Conservation (phyloP, 1,139 yeast species). For the Maudiozyma humilis region DNA sequence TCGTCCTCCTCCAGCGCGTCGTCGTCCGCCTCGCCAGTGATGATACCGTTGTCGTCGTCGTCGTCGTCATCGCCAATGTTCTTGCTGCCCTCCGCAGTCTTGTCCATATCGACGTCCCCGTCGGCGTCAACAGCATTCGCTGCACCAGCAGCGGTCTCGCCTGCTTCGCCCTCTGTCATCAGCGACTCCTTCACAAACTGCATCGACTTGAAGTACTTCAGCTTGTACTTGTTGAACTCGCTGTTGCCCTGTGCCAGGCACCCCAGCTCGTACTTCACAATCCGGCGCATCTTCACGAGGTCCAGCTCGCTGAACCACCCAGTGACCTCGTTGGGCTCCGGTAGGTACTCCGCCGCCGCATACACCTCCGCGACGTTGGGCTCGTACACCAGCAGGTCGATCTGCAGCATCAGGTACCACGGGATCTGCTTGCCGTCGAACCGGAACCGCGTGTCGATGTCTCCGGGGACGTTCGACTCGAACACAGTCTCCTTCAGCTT, state of each 20-base stretch:
- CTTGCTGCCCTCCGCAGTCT: slow-evolving; percentile 13
- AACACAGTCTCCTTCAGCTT: slow-evolving; percentile 31
- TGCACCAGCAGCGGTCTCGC: slow-evolving; percentile 11
- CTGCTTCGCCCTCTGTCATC: slow-evolving; percentile 26
- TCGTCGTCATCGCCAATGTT: slow-evolving; percentile 20
- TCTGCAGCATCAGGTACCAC: slow-evolving; percentile 60
- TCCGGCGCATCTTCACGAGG: slow-evolving; percentile 54
- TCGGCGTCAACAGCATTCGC: slow-evolving; percentile 25
- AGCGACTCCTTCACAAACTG: slow-evolving; percentile 27
- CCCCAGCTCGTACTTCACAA: slow-evolving; percentile 65
- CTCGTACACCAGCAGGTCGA: slow-evolving; percentile 69
- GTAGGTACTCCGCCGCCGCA: slow-evolving; percentile 35
- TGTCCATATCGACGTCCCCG: slow-evolving; percentile 21
- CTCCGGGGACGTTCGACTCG: slow-evolving; percentile 28
- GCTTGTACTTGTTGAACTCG: slow-evolving; percentile 39
- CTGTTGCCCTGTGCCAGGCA: slow-evolving; percentile 40
- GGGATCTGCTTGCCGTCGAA: slow-evolving; percentile 74
- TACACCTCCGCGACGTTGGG: slow-evolving; percentile 49
- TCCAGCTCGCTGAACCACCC: slow-evolving; percentile 74
- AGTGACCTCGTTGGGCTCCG: slow-evolving; percentile 41
- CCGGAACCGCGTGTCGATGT: slow-evolving; percentile 39
- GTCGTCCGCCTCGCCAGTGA: slow-evolving; percentile 32
- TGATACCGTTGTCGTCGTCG: slow-evolving; percentile 30
- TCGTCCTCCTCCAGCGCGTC: slow-evolving; percentile 27
- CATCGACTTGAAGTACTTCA: slow-evolving; percentile 33